phyloP scores from a whole-genome alignment of 805 yeast genomes.

The Pichia scutulata region DNA sequence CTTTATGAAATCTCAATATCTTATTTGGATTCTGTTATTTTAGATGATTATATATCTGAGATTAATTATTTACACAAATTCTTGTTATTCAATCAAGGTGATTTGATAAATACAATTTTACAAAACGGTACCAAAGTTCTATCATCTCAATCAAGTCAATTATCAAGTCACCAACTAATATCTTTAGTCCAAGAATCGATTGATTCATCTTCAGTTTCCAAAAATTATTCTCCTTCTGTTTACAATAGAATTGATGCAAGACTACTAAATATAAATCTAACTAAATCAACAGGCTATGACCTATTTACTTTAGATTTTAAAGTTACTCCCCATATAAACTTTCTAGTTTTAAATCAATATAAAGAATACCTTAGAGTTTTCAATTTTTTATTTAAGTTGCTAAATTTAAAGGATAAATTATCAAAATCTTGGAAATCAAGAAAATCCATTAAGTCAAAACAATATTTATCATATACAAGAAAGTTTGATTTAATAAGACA shows the following conservation, averaged over 20 bases:
- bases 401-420: slow-evolving; percentile 50
- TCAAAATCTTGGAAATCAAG: slow-evolving; percentile 40
- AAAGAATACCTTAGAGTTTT: slow-evolving; percentile 70
- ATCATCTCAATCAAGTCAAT: slow-evolving; percentile 50
- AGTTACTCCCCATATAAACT: slow-evolving; percentile 41
- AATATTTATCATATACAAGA: slow-evolving; percentile 12
- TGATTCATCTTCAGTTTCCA: slow-evolving; percentile 41
- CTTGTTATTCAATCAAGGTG: slow-evolving; percentile 69
- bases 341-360: slow-evolving; percentile 44
- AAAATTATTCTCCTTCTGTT: slow-evolving; percentile 30
- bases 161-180: slow-evolving; percentile 61
- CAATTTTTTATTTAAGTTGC: slow-evolving; percentile 76
- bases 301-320: slow-evolving; percentile 81
- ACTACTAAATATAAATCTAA: slow-evolving; percentile 57
- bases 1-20: slow-evolving; percentile 40
- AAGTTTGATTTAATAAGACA: slow-evolving; percentile 32
- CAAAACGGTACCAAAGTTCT: slow-evolving; percentile 46
- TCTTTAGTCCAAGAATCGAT: slow-evolving; percentile 60
- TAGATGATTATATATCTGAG: slow-evolving; percentile 43
- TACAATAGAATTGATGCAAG: slow-evolving; percentile 71
- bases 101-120: slow-evolving; percentile 65
- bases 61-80: slow-evolving; percentile 57
- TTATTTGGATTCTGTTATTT: slow-evolving; percentile 39
- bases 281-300: slow-evolving; percentile 72
- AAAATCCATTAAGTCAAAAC: slow-evolving; percentile 22